These are phyloP conservation scores for Penicillium sp. DNA, from an alignment of 2,329 filamentous ascomycete genomes.

Conservation along the genomic window DNA sequence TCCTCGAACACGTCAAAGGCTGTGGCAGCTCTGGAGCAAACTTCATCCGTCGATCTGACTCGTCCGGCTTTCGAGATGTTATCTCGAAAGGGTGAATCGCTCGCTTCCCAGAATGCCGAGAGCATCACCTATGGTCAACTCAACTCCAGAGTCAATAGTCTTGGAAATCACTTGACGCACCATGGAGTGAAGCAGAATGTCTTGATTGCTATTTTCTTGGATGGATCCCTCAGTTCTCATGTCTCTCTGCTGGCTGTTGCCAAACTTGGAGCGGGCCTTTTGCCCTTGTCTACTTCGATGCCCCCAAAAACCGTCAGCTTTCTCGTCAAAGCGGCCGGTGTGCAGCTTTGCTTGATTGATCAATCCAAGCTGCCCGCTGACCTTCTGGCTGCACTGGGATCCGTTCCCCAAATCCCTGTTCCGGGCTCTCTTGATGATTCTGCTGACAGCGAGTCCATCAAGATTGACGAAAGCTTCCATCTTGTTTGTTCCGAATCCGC, in stretches of 20 bases:
- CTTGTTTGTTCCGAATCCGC: slow-evolving; percentile 70
- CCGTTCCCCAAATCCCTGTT: slow-evolving; percentile 12
- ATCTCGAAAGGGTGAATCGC: slow-evolving; percentile 38
- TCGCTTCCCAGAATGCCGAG: slow-evolving; percentile 28
- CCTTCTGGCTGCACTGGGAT: slow-evolving; percentile 5
- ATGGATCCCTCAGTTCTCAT: slow-evolving; percentile 70
- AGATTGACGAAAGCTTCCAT: slow-evolving; percentile 35
- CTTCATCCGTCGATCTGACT: slow-evolving; percentile 47
- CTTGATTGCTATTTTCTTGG: slow-evolving; percentile 67
- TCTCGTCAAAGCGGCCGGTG: slow-evolving; percentile 58
- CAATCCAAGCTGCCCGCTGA: slow-evolving; percentile 1
- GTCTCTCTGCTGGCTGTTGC: slow-evolving; percentile 65
- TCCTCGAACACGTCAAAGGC: slow-evolving; percentile 43
- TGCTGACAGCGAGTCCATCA: slow-evolving; percentile 9
- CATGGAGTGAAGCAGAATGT: slow-evolving; percentile 48
- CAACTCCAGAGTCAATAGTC: slow-evolving; percentile 57
- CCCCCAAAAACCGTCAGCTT: slow-evolving; percentile 55
- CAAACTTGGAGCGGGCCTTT: slow-evolving; percentile 70
- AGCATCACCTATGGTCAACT: slow-evolving; percentile 60
- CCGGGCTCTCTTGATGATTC: slow-evolving; percentile 12
- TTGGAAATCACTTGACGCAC: slow-evolving; percentile 54
- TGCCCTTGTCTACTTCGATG: slow-evolving; percentile 71
- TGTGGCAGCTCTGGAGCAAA: slow-evolving; percentile 50
- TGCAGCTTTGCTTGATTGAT: slow-evolving; percentile 44
- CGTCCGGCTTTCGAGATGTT: slow-evolving; percentile 62